phyloP scores from a whole-genome alignment of 768 basidiomycete genomes.

The Rhizopogon vesiculosus region DNA sequence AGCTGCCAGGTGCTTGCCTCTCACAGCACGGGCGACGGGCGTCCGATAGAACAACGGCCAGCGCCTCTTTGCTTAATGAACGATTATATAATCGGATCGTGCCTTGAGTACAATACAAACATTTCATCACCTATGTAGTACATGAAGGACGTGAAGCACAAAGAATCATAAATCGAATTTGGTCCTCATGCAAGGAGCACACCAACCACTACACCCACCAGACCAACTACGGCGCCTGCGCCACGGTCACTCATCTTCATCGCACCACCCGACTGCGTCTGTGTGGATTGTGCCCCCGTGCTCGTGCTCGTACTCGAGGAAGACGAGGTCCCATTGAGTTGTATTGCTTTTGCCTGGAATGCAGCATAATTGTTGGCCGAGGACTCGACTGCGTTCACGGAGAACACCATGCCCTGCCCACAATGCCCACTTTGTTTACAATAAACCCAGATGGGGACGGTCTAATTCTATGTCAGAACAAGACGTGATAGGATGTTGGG shows the following conservation, averaged over 20 bases:
- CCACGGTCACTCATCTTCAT: constrained; percentile 10
- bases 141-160: neutral
- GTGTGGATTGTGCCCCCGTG: constrained; percentile 12
- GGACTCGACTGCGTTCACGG: constrained; percentile 46
- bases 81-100: neutral
- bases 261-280: constrained; percentile 11
- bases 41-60: neutral
- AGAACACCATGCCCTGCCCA: constrained; percentile 56
- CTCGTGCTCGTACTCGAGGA: constrained; percentile 17
- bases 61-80: neutral
- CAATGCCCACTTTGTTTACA: constrained; percentile 50
- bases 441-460: constrained; percentile 51
- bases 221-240: constrained; percentile 21
- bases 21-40: neutral
- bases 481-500: neutral
- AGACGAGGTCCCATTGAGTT: constrained; percentile 31
- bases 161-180: neutral
- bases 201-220: constrained; percentile 17
- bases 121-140: neutral
- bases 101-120: neutral
- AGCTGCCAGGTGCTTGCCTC: too few species aligned
- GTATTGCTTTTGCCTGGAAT: constrained; percentile 43
- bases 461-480: constrained; percentile 23
- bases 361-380: constrained; percentile 51
- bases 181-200: constrained; percentile 13